phyloP scores from a whole-genome alignment of 352 stramenopile species.

The Globisporangium acanthophoron region DNA sequence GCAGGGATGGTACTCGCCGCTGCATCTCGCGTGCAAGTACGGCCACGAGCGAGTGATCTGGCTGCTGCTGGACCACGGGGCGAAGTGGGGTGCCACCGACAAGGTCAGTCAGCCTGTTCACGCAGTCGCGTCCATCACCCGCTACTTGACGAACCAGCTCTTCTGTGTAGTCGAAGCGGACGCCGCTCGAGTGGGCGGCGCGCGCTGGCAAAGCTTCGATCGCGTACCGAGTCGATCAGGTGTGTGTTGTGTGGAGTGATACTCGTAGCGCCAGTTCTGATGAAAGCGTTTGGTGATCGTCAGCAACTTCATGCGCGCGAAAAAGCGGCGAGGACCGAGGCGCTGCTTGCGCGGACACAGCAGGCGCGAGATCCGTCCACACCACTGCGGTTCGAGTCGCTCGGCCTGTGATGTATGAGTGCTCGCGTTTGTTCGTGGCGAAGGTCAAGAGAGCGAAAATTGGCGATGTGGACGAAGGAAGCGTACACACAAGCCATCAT shows the following conservation, averaged over 20 bases:
- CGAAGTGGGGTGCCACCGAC: constrained; percentile 47
- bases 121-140: not conserved
- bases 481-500: not conserved
- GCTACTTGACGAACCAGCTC: not conserved
- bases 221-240: constrained; percentile 71
- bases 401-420: not conserved
- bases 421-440: no score
- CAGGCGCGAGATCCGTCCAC: not conserved
- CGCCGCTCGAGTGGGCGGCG: constrained; percentile 67
- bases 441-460: not conserved
- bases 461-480: not conserved
- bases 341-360: constrained; percentile 3
- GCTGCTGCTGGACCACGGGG: constrained; percentile 52
- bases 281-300: not conserved
- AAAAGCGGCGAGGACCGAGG: constrained; percentile 18
- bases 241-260: not conserved
- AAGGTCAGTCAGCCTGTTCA: constrained; percentile 26
- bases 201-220: constrained; percentile 61
- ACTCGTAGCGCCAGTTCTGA: no score
- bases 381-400: not conserved
- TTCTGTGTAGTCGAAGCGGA: constrained; percentile 38
- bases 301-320: constrained; percentile 46
- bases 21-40: constrained; percentile 71
- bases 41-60: constrained; percentile 60
- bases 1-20: constrained; percentile 71